These are phyloP conservation scores for Herpotrichia juniperi DNA, from an alignment of 2,329 filamentous ascomycete genomes.

Conservation along the genomic window DNA sequence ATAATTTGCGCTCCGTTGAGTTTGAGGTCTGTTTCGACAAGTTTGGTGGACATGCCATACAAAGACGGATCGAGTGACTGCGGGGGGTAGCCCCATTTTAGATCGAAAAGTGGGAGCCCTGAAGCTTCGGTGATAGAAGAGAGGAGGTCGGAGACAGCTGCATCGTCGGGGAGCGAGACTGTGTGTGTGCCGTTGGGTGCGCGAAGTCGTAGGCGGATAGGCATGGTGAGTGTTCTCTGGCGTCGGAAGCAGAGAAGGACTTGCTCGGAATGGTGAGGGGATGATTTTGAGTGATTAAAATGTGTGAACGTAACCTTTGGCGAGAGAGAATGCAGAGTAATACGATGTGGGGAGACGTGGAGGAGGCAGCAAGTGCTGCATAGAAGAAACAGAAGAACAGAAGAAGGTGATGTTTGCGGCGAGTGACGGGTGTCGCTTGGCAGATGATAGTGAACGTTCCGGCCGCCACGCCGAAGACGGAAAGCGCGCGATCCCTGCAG, in stretches of 20 bases:
- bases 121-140: conserved; percentile 68
- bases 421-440: background rate
- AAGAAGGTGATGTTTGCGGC: background rate
- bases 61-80: conserved; percentile 68
- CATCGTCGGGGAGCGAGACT: conserved; percentile 70
- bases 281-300: background rate
- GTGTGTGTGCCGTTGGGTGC: conserved; percentile 75
- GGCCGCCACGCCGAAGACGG: conserved; percentile 5
- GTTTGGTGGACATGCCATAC: conserved; percentile 56
- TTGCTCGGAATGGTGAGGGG: background rate
- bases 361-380: too few relatives aligned
- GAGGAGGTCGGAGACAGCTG: conserved; percentile 68
- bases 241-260: background rate
- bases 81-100: conserved; percentile 87
- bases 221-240: conserved; percentile 36
- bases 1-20: conserved; percentile 73
- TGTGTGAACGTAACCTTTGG: background rate
- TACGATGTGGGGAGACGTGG: too few relatives aligned
- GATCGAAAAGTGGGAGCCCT: conserved; percentile 68
- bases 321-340: too few relatives aligned
- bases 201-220: conserved; percentile 77
- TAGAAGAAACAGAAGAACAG: background rate
- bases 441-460: background rate
- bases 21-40: conserved; percentile 64
- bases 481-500: conserved; percentile 1